Percentiles rank a stretch among this genome's conserved stretches.
phyloP scores from a whole-genome alignment of 768 basidiomycete genomes.

The Phylloporus sp. region DNA sequence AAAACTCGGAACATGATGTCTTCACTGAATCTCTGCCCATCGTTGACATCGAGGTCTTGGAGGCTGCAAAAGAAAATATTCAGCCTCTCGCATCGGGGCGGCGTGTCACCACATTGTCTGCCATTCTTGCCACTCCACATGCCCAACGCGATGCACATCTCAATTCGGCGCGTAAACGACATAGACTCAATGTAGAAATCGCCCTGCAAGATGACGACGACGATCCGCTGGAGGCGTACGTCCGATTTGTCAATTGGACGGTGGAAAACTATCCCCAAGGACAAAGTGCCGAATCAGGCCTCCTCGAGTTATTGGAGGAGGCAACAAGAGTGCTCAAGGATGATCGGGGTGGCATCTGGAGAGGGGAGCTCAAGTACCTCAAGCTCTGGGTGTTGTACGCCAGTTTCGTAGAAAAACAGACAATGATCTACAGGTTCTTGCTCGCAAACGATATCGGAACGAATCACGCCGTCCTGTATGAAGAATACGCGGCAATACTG shows the following conservation, averaged over 20 bases:
- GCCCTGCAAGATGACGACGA: constrained; percentile 74
- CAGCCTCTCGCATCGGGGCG: constrained; percentile 79
- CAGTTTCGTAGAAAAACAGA: constrained; percentile 84
- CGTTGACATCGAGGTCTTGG: constrained; percentile 77
- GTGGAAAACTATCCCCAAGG: constrained; percentile 94
- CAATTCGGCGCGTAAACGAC: constrained; percentile 57
- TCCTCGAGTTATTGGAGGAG: constrained; percentile 91
- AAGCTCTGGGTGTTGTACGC: constrained; percentile 95
- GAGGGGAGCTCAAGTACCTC: constrained; percentile 78
- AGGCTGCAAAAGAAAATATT: constrained; percentile 84
- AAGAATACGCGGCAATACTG: constrained; percentile 83
- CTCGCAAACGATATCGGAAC: constrained; percentile 90
- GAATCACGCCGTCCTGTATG: constrained; percentile 75
- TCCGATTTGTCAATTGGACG: constrained; percentile 85
- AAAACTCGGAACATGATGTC: constrained; percentile 39
- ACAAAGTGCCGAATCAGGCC: constrained; percentile 80
- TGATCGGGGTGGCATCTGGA: constrained; percentile 69
- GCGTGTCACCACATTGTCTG: constrained; percentile 72
- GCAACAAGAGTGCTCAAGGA: constrained; percentile 84
- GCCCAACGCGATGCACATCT: constrained; percentile 71
- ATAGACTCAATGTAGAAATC: constrained; percentile 68
- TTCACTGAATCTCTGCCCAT: constrained; percentile 43
- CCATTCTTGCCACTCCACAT: constrained; percentile 72
- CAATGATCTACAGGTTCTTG: constrained; percentile 85
- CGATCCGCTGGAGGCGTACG: constrained; percentile 83